phyloP scores from a whole-genome alignment of 23 red algal genomes.

The Agarophyton chilense region DNA sequence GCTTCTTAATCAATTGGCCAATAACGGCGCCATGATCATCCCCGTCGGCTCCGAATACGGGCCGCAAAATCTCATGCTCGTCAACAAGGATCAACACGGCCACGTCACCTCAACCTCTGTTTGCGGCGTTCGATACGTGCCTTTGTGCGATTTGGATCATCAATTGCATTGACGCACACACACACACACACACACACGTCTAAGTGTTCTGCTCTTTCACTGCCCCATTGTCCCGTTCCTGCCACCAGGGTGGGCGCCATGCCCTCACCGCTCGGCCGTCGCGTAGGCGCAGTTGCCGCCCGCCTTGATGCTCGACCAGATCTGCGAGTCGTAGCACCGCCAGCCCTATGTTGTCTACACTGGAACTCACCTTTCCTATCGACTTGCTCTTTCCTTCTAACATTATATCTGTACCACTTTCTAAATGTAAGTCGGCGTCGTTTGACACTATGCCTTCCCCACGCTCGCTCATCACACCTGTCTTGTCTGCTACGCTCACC shows the following conservation, averaged over 20 bases:
- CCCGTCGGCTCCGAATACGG: slow-evolving; percentile 65
- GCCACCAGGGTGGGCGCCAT: slow-evolving; percentile 38
- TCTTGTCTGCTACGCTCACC: background rate
- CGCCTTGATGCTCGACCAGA: background rate
- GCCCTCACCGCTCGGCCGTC: slow-evolving; percentile 26
- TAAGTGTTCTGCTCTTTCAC: background rate
- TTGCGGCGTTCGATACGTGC: slow-evolving; percentile 86
- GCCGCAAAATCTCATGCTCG: slow-evolving; percentile 64
- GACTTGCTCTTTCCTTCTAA: slow-evolving; percentile 15
- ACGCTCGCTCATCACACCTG: background rate
- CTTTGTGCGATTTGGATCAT: slow-evolving; percentile 72
- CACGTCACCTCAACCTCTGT: slow-evolving; percentile 23
- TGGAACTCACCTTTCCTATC: slow-evolving; percentile 21
- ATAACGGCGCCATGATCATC: slow-evolving; percentile 87
- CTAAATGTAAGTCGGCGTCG: background rate
- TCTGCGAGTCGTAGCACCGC: slow-evolving; percentile 38
- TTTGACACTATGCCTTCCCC: background rate
- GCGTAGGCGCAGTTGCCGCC: background rate
- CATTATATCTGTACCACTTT: background rate
- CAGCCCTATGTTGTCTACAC: slow-evolving; percentile 34
- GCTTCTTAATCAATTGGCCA: slow-evolving; percentile 73
- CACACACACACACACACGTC: too few species aligned
- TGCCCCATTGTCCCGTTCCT: background rate
- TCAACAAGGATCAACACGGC: slow-evolving; percentile 64
- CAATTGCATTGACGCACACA: slow-evolving; percentile 40